Evolutionary conservation across 495 filamentous ascomycete species (phyloP).

Genomic region (Aspergillus leporis): DNA sequence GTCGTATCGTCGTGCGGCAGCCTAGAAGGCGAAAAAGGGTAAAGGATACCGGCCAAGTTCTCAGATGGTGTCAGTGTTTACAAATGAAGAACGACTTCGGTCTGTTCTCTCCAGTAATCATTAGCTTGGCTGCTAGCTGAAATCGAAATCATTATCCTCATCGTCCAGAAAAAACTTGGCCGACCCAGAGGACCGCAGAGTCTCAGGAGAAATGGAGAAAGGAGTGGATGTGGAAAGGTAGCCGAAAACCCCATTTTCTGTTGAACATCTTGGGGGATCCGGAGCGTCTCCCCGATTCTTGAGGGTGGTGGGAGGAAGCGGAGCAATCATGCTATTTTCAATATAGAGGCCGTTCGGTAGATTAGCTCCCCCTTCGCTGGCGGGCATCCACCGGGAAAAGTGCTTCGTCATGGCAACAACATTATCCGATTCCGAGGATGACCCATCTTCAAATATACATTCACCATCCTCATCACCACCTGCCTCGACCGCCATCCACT

Average conservation of each 20-base stretch:
- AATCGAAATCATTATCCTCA: conserved; percentile 59
- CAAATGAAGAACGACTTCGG: conserved; percentile 37
- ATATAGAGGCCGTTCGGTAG: conserved; percentile 50
- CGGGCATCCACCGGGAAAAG: conserved; percentile 44
- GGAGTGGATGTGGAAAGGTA: conserved; percentile 46
- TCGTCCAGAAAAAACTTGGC: conserved; percentile 70
- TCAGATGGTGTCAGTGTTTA: conserved; percentile 35
- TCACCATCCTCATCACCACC: conserved; percentile 76
- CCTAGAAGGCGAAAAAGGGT: too few relatives aligned
- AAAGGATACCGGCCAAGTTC: conserved; percentile 57
- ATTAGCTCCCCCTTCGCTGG: conserved; percentile 46
- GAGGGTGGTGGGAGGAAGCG: conserved; percentile 85
- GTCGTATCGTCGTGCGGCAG: conserved; percentile 81
- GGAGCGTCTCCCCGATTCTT: conserved; percentile 86
- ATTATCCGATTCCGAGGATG: conserved; percentile 71
- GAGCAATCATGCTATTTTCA: conserved; percentile 91
- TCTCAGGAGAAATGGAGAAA: conserved; percentile 75
- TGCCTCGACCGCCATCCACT: conserved; percentile 90
- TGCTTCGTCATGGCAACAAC: conserved; percentile 85
- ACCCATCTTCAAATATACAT: conserved; percentile 55
- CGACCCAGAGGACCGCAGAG: conserved; percentile 70
- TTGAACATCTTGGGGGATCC: conserved; percentile 46
- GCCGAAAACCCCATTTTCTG: conserved; percentile 32
- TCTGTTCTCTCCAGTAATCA: conserved; percentile 21
- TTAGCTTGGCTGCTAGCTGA: conserved; percentile 44